Conservation (phyloP, 108 stramenopile genomes). For the Nitzschia inconspicua region DNA sequence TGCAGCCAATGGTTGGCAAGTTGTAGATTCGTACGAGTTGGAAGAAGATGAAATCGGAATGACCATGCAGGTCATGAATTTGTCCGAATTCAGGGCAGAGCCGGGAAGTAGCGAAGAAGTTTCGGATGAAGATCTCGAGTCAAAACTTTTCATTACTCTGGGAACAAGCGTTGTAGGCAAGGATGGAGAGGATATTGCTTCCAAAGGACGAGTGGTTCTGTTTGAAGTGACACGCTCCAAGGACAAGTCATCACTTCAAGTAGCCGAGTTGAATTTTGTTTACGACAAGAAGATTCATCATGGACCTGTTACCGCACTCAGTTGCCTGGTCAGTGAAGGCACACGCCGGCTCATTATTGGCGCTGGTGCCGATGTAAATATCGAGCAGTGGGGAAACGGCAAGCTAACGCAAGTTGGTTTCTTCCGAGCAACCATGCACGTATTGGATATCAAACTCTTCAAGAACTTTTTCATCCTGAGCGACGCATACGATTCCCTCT, state of each 20-base stretch:
- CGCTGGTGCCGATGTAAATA: conserved; percentile 83
- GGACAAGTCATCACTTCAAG: conserved; percentile 20
- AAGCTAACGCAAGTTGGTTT: conserved; percentile 89
- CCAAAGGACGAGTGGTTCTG: conserved; percentile 66
- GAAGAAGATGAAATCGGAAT: conserved; percentile 76
- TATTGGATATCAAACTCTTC: conserved; percentile 75
- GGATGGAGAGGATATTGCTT: conserved; percentile 81
- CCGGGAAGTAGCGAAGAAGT: conserved; percentile 28
- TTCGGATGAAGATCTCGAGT: conserved; percentile 50
- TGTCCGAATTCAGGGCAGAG: conserved; percentile 56
- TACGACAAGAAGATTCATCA: conserved; percentile 83
- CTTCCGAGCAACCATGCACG: conserved; percentile 85
- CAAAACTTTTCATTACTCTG: conserved; percentile 57
- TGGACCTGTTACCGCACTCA: conserved; percentile 75
- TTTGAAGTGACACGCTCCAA: conserved; percentile 48
- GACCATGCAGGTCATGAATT: conserved; percentile 62
- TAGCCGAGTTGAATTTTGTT: conserved; percentile 46
- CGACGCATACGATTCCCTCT: conserved; percentile 85
- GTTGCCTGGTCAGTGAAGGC: conserved; percentile 70
- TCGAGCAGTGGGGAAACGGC: conserved; percentile 84
- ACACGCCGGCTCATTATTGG: conserved; percentile 69
- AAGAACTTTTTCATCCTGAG: conserved; percentile 79
- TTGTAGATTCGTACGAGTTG: conserved; percentile 74
- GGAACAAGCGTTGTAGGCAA: conserved; percentile 69
- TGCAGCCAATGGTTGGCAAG: conserved; percentile 70